Conservation (phyloP, 495 filamentous ascomycete species). For the Penicillium steckii region DNA sequence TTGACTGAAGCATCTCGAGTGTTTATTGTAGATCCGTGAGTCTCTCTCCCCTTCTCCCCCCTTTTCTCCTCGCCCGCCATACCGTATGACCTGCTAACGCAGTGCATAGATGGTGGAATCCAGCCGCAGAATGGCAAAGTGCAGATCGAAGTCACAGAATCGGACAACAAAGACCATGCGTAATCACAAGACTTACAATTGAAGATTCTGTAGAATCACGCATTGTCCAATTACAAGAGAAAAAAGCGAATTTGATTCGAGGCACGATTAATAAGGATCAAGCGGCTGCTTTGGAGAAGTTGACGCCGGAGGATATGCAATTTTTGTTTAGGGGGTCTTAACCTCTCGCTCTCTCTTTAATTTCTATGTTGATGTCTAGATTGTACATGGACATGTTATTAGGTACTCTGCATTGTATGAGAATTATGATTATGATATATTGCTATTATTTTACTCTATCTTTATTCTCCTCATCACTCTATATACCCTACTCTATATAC, state of each 20-base stretch:
- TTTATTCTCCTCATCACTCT: too few species aligned
- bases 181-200: slow-evolving; percentile 90
- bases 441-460: too few species aligned
- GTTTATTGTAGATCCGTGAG: slow-evolving; percentile 92
- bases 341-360: background rate
- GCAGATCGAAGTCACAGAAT: slow-evolving; percentile 97
- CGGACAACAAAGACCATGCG: slow-evolving; percentile 87
- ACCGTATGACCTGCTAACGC: slow-evolving; percentile 14
- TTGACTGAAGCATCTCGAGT: slow-evolving; percentile 90
- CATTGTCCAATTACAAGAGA: slow-evolving; percentile 93
- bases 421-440: too few species aligned
- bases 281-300: slow-evolving; percentile 74
- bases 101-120: slow-evolving; percentile 85
- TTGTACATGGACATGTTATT: background rate
- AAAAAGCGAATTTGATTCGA: slow-evolving; percentile 94
- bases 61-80: background rate
- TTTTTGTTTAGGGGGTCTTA: slow-evolving; percentile 82
- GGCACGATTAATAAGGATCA: slow-evolving; percentile 93
- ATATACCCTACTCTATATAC: too few species aligned
- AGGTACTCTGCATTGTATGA: too few species aligned
- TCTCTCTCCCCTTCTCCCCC: slow-evolving; percentile 14
- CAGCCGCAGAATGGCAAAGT: slow-evolving; percentile 95
- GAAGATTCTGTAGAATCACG: slow-evolving; percentile 94
- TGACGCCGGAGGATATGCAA: slow-evolving; percentile 88
- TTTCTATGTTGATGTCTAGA: background rate